Evolutionary conservation across 2,329 filamentous ascomycete genomes (phyloP), one percentile per base, ranked within the genome.

Genomic region (Microcyclosporella mali): DNA sequence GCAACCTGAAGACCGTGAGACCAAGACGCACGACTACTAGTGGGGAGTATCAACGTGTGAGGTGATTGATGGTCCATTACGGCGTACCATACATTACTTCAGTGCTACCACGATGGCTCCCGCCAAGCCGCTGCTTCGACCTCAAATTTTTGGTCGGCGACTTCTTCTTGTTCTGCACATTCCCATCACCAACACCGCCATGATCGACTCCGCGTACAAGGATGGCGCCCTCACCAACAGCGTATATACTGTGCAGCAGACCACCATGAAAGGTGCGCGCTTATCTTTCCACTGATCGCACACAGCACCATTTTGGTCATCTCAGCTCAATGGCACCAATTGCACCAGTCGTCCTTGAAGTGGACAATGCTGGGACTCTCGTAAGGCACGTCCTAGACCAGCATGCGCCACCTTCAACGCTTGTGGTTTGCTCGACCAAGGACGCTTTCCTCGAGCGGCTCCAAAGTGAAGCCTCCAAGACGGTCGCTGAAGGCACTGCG

Each of bases 361-460:
- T 59, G 10, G 49, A 61, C 38, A 60, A 60, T n/a, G 51, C 73
- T 18, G 62, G 67, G 11, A 66, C 68, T 21, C 68, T 94, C 33
- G 70, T 94, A 36, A 69, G 75, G 40, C 75, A 81, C 59, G 65
- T 90, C 40, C 65, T 90, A 40, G 63, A 74, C 3, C 64, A 71
- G 30, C 73, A 81, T 45, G 53, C 62, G 3, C 63, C 76, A 41
- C 77, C 78, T 2, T 83, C 81, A 1, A 84, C 79, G 0, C 64
- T 95, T 34, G 64, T 95, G 46, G 68, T 95, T 49, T 88, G 87
- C 63, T 79, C 75, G 12, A 71, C 78, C 0, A 78, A 76, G 45
- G 66, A 75, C 0, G 71, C 73, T 2, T 94, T 95, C 56, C 62
- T 88, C 9, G 60, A 71, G 2, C 69, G 79, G 15, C 68, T 90